Evolutionary conservation across 1,139 yeast species (phyloP).

Genomic region (Geotrichum reessii): DNA sequence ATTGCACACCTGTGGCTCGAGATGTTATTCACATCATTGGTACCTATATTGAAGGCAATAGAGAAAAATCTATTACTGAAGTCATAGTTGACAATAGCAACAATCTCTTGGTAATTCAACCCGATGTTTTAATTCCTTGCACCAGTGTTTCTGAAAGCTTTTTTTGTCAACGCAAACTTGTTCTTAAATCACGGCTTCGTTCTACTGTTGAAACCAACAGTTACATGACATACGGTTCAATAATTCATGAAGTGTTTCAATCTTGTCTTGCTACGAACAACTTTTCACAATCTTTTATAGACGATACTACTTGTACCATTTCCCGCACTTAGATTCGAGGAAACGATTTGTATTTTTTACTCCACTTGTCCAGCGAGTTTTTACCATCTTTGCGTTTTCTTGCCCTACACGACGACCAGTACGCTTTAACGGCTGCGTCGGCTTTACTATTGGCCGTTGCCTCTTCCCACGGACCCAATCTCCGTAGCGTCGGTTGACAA

Average conservation of each 20-base stretch:
- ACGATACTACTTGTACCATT: no score
- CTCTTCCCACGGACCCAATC: no score
- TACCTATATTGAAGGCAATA: constrained; percentile 21
- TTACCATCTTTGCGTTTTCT: no score
- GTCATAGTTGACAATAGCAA: constrained; percentile 45
- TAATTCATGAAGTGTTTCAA: constrained; percentile 77
- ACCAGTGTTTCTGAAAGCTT: constrained; percentile 76
- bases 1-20: constrained; percentile 23
- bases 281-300: constrained; percentile 45
- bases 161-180: constrained; percentile 65
- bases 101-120: constrained; percentile 69
- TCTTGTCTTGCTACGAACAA: constrained; percentile 47
- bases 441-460: no score
- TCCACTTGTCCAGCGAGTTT: no score
- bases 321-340: no score
- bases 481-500: no score
- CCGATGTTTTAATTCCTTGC: constrained; percentile 76
- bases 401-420: no score
- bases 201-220: constrained; percentile 53
- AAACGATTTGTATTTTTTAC: no score
- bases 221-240: constrained; percentile 64
- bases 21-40: constrained; percentile 38
- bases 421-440: no score
- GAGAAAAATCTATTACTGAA: constrained; percentile 18
- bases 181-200: constrained; percentile 50